phyloP scores from a whole-genome alignment of 2,329 filamentous ascomycete genomes.

The Verruconis gallopava region DNA sequence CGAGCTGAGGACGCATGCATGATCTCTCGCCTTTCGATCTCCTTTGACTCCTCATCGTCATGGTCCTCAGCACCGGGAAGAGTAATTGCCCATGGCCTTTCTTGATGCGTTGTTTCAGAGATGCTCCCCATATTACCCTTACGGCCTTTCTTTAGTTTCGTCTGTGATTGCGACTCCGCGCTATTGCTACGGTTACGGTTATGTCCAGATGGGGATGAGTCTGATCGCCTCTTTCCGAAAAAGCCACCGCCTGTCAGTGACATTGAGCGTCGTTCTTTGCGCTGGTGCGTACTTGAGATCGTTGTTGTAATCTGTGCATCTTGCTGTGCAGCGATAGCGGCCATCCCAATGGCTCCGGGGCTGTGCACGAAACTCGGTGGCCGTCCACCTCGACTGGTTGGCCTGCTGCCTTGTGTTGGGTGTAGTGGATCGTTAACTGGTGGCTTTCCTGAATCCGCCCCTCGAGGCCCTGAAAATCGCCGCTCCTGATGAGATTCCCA shows the following conservation, averaged over 20 bases:
- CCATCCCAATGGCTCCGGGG: background rate
- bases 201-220: background rate
- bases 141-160: background rate
- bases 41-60: background rate
- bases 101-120: slow-evolving; percentile 8
- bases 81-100: slow-evolving; percentile 8
- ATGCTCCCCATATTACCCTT: slow-evolving; percentile 6
- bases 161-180: background rate
- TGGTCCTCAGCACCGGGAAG: slow-evolving; percentile 8
- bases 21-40: slow-evolving; percentile 8
- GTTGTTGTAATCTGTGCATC: background rate
- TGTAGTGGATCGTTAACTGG: too few relatives aligned
- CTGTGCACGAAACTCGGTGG: background rate
- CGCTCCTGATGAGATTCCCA: slow-evolving; percentile 1
- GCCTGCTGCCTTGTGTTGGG: too few relatives aligned
- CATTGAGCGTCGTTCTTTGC: background rate
- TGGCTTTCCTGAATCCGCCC: background rate
- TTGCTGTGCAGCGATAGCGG: slow-evolving; percentile 5
- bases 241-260: background rate
- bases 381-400: background rate
- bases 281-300: background rate
- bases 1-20: slow-evolving; percentile 6
- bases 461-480: background rate
- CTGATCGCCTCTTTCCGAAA: background rate
- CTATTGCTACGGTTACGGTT: background rate